Evolutionary conservation across 208 protist genomes (phyloP).

Genomic region (Acanthamoeba triangularis): DNA sequence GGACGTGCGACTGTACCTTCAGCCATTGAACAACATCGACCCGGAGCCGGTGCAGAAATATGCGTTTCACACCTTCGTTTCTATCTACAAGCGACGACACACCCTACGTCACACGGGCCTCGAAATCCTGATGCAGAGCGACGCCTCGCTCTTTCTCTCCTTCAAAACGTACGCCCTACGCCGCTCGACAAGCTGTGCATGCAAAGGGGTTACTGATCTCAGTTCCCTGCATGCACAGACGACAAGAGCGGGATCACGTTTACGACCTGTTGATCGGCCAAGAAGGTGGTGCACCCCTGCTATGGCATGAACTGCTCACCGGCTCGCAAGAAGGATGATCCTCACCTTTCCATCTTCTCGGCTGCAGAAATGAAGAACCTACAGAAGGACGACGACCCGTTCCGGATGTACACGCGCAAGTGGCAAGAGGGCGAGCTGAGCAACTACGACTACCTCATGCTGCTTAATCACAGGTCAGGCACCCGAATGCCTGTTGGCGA

Average conservation of each 20-base stretch:
- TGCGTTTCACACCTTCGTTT: constrained; percentile 76
- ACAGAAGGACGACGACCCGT: constrained; percentile 7
- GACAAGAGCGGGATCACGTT: constrained; percentile 22
- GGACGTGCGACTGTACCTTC: constrained; percentile 86
- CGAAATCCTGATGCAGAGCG: constrained; percentile 86
- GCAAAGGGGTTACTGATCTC: neutral
- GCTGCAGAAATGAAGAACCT: constrained; percentile 73
- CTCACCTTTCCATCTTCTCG: neutral
- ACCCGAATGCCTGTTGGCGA: no score
- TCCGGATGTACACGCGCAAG: constrained; percentile 1
- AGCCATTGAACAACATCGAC: constrained; percentile 90
- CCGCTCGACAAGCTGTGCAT: neutral
- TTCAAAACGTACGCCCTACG: constrained; percentile 71
- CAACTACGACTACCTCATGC: constrained; percentile 95
- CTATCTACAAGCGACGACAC: constrained; percentile 84
- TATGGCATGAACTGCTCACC: neutral
- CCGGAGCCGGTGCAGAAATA: constrained; percentile 87
- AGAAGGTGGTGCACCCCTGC: neutral
- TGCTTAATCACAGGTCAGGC: constrained; percentile 92
- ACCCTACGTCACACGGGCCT: constrained; percentile 86
- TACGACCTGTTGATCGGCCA: constrained; percentile 63
- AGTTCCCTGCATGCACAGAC: neutral
- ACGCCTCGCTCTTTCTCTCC: constrained; percentile 76
- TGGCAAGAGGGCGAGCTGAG: constrained; percentile 89
- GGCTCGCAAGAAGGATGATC: neutral